Percentiles rank a stretch among this genome's conserved stretches.
Evolutionary conservation across 2,329 filamentous ascomycete species (phyloP).

Genomic region (Thelonectria discophora): DNA sequence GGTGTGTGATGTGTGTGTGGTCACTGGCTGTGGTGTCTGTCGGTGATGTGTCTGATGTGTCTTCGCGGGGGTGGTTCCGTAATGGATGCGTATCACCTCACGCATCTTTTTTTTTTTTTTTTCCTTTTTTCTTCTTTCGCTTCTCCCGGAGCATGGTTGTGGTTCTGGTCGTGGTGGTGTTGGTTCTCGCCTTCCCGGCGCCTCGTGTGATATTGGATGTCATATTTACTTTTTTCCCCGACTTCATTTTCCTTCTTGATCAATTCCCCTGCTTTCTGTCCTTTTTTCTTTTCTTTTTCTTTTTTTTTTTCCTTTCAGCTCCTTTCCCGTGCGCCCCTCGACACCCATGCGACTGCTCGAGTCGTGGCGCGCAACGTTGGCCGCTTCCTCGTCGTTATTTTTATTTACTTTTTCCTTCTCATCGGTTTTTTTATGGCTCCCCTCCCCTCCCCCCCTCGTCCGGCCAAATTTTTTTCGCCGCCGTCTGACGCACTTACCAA

Average conservation of each 20-base stretch:
- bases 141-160: too few species aligned
- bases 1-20: too few species aligned
- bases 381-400: constrained; percentile 21
- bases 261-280: not conserved
- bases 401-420: constrained; percentile 23
- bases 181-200: not conserved
- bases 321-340: not conserved
- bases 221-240: not conserved
- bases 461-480: constrained; percentile 23
- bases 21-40: too few species aligned
- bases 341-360: not conserved
- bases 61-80: not conserved
- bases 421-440: constrained; percentile 23
- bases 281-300: constrained; percentile 13
- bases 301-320: constrained; percentile 3
- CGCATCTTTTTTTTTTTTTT: too few species aligned
- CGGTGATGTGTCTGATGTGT: not conserved
- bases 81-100: too few species aligned
- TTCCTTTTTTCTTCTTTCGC: too few species aligned
- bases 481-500: constrained; percentile 20
- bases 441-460: too few species aligned
- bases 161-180: not conserved
- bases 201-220: not conserved
- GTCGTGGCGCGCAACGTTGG: not conserved
- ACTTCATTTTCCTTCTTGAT: not conserved